A percentile compares a stretch with the other conserved stretches of the same genome.
Conservation (phyloP, 208 protist genomes). For the Leishmania arabica region DNA sequence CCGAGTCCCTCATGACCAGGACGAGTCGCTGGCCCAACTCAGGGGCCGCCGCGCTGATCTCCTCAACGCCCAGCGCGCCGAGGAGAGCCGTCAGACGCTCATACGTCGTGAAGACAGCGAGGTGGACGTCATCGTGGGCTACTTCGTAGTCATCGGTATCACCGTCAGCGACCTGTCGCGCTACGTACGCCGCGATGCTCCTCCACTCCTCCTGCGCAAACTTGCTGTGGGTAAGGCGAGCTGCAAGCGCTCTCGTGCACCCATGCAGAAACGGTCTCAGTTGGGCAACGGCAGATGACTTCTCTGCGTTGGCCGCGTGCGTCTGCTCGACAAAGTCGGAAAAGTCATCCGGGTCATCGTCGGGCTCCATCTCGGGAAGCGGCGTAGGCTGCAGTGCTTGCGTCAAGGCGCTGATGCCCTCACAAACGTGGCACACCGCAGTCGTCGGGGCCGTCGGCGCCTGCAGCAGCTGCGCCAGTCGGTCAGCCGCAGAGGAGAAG, state of each 20-base stretch:
- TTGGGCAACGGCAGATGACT: constrained; percentile 18
- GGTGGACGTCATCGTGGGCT: constrained; percentile 40
- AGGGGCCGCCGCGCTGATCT: neutral
- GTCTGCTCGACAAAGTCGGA: constrained; percentile 27
- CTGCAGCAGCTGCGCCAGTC: constrained; percentile 41
- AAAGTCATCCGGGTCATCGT: constrained; percentile 79
- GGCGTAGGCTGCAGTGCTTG: constrained; percentile 62
- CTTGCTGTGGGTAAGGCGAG: constrained; percentile 25
- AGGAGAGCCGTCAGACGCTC: constrained; percentile 61
- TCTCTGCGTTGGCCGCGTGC: constrained; percentile 21
- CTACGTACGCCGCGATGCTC: constrained; percentile 36
- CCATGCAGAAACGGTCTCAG: constrained; percentile 24
- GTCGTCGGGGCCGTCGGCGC: constrained; percentile 18
- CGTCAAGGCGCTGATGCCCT: constrained; percentile 67
- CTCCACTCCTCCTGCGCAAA: constrained; percentile 19
- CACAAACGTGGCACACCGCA: constrained; percentile 50
- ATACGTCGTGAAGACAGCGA: constrained; percentile 67
- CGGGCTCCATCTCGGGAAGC: constrained; percentile 58
- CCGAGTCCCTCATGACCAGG: constrained; percentile 13
- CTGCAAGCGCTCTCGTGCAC: constrained; percentile 26
- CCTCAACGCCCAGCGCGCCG: constrained; percentile 16
- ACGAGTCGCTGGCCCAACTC: constrained; percentile 13
- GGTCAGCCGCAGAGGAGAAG: constrained; percentile 47
- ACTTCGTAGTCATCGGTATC: constrained; percentile 53
- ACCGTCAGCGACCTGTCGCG: constrained; percentile 20